Evolutionary conservation across 2,329 filamentous ascomycete genomes (phyloP).

Genomic region (Apiospora sp.): DNA sequence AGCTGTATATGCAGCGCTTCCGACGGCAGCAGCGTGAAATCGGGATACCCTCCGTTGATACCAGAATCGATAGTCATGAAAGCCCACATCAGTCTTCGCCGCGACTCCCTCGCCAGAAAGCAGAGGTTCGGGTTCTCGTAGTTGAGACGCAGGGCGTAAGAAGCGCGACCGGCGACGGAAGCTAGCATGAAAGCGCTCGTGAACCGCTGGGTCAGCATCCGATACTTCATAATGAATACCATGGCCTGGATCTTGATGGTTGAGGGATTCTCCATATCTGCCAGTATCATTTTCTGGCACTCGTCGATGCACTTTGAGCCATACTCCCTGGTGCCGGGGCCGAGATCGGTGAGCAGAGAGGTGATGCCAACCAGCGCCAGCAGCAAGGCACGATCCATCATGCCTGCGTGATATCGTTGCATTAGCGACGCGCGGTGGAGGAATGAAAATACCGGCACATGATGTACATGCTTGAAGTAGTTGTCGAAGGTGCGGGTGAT

Average conservation of each 20-base stretch:
- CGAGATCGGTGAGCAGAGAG: constrained; percentile 62
- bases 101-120: constrained; percentile 53
- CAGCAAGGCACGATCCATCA: constrained; percentile 62
- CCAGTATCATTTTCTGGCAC: constrained; percentile 60
- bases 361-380: constrained; percentile 64
- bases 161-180: constrained; percentile 54
- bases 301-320: constrained; percentile 63
- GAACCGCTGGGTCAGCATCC: constrained; percentile 54
- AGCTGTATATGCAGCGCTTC: constrained; percentile 50
- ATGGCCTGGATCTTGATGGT: constrained; percentile 61
- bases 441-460: constrained; percentile 66
- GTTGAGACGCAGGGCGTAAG: constrained; percentile 58
- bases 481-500: constrained; percentile 62
- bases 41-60: constrained; percentile 51
- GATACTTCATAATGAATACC: constrained; percentile 56
- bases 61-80: constrained; percentile 54
- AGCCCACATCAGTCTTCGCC: constrained; percentile 55
- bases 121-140: constrained; percentile 55
- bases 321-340: constrained; percentile 59
- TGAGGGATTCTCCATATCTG: constrained; percentile 62
- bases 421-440: constrained; percentile 66
- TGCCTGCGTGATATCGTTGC: constrained; percentile 65
- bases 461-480: constrained; percentile 66
- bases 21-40: constrained; percentile 50
- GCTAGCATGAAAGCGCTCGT: constrained; percentile 58